Percentiles rank a stretch among this genome's conserved stretches.
phyloP scores from a whole-genome alignment of 2,329 filamentous ascomycete species.

The Penicillium sclerotigenum region DNA sequence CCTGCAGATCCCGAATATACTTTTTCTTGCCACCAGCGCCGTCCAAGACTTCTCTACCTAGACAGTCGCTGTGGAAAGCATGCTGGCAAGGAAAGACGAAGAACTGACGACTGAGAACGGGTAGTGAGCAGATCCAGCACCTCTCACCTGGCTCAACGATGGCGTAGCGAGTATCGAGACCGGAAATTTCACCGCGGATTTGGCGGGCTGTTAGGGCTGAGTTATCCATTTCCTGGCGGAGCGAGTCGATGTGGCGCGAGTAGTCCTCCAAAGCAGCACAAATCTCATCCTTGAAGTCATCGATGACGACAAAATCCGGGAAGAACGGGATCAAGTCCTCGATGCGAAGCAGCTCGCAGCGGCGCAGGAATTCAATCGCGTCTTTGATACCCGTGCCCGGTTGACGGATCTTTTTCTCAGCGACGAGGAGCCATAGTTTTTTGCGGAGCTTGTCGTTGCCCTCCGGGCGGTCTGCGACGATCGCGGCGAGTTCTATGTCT shows the following conservation, averaged over 20 bases:
- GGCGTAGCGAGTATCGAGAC: constrained; percentile 83
- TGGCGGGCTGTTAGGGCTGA: constrained; percentile 82
- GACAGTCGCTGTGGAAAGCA: constrained; percentile 92
- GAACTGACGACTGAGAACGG: constrained; percentile 85
- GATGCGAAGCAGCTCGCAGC: constrained; percentile 87
- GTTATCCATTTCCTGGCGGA: constrained; percentile 95
- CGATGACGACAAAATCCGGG: constrained; percentile 96
- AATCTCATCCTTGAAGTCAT: constrained; percentile 99
- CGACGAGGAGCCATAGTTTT: constrained; percentile 91
- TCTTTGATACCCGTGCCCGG: constrained; percentile 83
- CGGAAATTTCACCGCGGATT: constrained; percentile 84
- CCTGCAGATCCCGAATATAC: constrained; percentile 80
- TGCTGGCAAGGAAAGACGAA: constrained; percentile 99
- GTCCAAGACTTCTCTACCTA: constrained; percentile 81
- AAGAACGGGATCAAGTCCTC: constrained; percentile 98
- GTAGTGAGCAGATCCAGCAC: constrained; percentile 83
- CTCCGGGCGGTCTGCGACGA: constrained; percentile 80
- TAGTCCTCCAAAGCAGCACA: constrained; percentile 92
- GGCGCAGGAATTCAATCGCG: constrained; percentile 88
- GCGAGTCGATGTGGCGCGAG: constrained; percentile 78
- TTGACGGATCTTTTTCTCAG: constrained; percentile 81
- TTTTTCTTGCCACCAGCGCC: constrained; percentile 73
- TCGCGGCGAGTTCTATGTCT: constrained; percentile 82
- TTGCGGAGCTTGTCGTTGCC: constrained; percentile 79
- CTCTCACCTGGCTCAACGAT: constrained; percentile 95